These are phyloP conservation scores for Nicotiana tabacum DNA, from an alignment of 257 asterid species.

Conservation along the genomic window DNA sequence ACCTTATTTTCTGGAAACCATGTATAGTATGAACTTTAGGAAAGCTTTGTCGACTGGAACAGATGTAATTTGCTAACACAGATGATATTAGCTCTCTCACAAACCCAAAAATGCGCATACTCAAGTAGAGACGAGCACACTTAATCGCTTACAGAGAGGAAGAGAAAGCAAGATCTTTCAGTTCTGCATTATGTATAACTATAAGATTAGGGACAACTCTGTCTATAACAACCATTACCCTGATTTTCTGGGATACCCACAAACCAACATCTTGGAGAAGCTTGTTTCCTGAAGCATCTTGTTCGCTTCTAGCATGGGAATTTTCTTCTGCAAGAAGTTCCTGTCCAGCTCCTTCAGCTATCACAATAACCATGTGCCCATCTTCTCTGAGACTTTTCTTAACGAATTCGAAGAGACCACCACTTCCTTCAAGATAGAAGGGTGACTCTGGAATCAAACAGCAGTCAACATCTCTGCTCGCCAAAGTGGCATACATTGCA, in stretches of 20 bases:
- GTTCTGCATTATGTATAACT: neutral
- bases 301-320: slow-evolving; percentile 31
- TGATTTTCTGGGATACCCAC: slow-evolving; percentile 82
- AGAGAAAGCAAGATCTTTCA: neutral
- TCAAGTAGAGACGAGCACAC: neutral
- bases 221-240: slow-evolving; percentile 33
- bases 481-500: slow-evolving; percentile 94
- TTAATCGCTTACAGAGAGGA: neutral
- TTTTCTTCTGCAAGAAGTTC: slow-evolving; percentile 55
- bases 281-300: slow-evolving; percentile 91
- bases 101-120: neutral
- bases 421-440: slow-evolving; percentile 78
- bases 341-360: slow-evolving; percentile 95
- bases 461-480: slow-evolving; percentile 95
- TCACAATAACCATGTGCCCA: slow-evolving; percentile 93
- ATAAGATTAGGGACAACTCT: neutral
- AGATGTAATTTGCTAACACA: neutral
- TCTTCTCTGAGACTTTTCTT: slow-evolving; percentile 65
- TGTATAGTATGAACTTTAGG: neutral
- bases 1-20: neutral
- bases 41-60: neutral
- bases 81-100: neutral
- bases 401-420: slow-evolving; percentile 72
- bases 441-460: slow-evolving; percentile 94
- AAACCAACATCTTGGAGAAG: slow-evolving; percentile 81